Percentiles rank a stretch among this genome's conserved stretches.
Evolutionary conservation across 108 stramenopile genomes (phyloP).

Genomic region (Pseudonitzschia multiseries): DNA sequence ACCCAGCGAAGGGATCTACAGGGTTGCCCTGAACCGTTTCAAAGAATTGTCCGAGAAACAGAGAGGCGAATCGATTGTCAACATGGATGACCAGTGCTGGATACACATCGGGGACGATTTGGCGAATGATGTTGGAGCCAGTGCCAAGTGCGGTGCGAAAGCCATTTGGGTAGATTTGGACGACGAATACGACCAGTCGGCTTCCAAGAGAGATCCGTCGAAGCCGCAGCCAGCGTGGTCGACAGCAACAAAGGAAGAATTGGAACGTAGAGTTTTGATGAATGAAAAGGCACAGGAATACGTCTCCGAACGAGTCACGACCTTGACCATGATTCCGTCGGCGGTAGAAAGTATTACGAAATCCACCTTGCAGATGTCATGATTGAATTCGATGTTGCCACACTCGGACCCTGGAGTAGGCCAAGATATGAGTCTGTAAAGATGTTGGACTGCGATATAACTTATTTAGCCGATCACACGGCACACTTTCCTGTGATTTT

Average conservation of each 20-base stretch:
- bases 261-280: slow-evolving; percentile 19
- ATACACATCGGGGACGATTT: slow-evolving; percentile 78
- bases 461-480: no score
- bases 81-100: slow-evolving; percentile 35
- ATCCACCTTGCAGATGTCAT: neutral
- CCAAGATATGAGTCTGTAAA: no score
- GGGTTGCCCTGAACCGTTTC: slow-evolving; percentile 39
- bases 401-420: no score
- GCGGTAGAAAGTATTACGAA: neutral
- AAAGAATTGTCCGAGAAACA: slow-evolving; percentile 10
- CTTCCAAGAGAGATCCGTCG: neutral
- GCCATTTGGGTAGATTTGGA: slow-evolving; percentile 52
- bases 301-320: neutral
- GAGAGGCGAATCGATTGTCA: neutral
- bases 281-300: neutral
- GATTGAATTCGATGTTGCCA: no score
- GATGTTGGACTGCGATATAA: no score
- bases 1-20: slow-evolving; percentile 61
- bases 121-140: slow-evolving; percentile 75
- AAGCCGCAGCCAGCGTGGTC: slow-evolving; percentile 38
- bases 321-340: neutral
- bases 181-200: slow-evolving; percentile 17
- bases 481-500: no score
- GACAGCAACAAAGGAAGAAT: slow-evolving; percentile 48
- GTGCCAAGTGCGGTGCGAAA: slow-evolving; percentile 54